Percentiles rank a stretch among this genome's conserved stretches.
phyloP scores from a whole-genome alignment of 1,139 yeast species.

The Yamadazyma sp. region DNA sequence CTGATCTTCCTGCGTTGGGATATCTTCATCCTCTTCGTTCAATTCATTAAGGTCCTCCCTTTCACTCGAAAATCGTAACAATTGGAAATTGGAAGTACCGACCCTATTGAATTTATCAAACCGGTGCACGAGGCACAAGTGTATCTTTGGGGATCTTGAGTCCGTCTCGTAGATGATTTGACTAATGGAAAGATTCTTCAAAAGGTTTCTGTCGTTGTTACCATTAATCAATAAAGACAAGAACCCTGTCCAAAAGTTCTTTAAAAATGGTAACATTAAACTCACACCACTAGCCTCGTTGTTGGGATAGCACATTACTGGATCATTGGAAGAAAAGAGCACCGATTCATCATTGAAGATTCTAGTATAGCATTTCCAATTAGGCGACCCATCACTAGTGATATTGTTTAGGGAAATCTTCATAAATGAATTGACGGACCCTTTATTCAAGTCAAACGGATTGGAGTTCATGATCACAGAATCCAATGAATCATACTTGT shows the following conservation, averaged over 20 bases:
- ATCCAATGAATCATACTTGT: constrained; percentile 17
- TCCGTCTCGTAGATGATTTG: constrained; percentile 30
- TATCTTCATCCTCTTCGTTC: constrained; percentile 11
- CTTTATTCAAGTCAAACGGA: constrained; percentile 23
- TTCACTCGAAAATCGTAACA: constrained; percentile 6
- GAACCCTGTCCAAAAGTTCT: constrained; percentile 42
- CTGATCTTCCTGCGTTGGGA: constrained; percentile 6
- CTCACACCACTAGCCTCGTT: constrained; percentile 20
- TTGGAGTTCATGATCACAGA: constrained; percentile 16
- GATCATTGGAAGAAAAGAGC: constrained; percentile 29
- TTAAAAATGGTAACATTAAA: constrained; percentile 40
- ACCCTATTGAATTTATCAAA: constrained; percentile 15
- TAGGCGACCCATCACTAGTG: constrained; percentile 19
- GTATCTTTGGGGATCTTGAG: constrained; percentile 15
- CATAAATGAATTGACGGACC: constrained; percentile 31
- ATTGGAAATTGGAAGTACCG: constrained; percentile 11
- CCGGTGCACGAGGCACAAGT: constrained; percentile 32
- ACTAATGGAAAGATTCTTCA: constrained; percentile 19
- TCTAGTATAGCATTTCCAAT: constrained; percentile 36
- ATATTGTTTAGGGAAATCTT: constrained; percentile 20
- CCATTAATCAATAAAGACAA: constrained; percentile 39
- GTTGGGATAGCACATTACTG: constrained; percentile 35
- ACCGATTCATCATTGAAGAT: constrained; percentile 26
- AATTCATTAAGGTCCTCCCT: constrained; percentile 10
- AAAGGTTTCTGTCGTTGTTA: constrained; percentile 24